phyloP scores from a whole-genome alignment of 257 asterid species.

The Phtheirospermum japonicum region DNA sequence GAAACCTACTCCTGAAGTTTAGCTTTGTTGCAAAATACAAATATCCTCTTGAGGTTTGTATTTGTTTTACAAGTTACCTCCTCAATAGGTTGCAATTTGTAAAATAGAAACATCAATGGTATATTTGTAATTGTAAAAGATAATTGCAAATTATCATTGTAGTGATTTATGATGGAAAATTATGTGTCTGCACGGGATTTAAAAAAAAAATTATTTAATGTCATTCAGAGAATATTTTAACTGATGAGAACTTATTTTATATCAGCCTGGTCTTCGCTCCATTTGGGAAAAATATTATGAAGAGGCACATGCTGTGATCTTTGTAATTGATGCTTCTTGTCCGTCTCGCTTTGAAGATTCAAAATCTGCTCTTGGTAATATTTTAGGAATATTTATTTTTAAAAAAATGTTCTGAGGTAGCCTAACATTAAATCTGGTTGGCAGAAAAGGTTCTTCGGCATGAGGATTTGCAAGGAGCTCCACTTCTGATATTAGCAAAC shows the following conservation, averaged over 20 bases:
- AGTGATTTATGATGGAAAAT: background rate
- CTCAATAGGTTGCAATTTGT: background rate
- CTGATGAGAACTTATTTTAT: conserved; percentile 31
- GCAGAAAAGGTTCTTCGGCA: conserved; percentile 84
- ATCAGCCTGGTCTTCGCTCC: conserved; percentile 88
- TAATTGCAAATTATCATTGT: background rate
- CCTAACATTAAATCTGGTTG: conserved; percentile 26
- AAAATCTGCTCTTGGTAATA: conserved; percentile 81
- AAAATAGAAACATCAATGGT: background rate
- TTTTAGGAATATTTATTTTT: background rate
- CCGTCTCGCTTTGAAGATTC: conserved; percentile 89
- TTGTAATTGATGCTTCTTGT: conserved; percentile 69
- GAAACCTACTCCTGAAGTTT: background rate
- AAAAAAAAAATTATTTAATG: too few species aligned
- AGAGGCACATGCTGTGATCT: conserved; percentile 88
- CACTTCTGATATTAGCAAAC: conserved; percentile 76
- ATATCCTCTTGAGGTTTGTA: background rate
- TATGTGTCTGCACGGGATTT: background rate
- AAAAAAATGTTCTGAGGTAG: background rate
- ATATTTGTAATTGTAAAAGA: background rate
- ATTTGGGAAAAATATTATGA: conserved; percentile 94
- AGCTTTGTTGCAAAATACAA: background rate
- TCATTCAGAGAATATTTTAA: too few species aligned
- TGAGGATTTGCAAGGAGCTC: conserved; percentile 89
- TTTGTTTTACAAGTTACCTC: background rate